phyloP scores from a whole-genome alignment of 805 yeast species.

The Wickerhamomyces alni region DNA sequence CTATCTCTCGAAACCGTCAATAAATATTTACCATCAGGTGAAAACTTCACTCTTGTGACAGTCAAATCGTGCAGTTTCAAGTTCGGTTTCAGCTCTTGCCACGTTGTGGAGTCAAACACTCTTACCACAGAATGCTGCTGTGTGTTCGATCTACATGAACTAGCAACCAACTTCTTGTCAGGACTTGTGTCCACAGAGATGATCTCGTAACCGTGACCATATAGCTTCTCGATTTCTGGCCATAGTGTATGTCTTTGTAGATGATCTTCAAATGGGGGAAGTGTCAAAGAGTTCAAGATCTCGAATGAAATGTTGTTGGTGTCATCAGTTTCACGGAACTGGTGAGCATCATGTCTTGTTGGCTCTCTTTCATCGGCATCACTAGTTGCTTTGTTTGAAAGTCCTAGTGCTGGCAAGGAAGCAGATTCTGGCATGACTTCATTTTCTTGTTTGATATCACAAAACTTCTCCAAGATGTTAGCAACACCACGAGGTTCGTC shows the following conservation, averaged over 20 bases:
- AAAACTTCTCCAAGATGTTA: conserved; percentile 46
- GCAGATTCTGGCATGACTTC: conserved; percentile 71
- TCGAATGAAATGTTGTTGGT: conserved; percentile 38
- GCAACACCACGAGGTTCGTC: conserved; percentile 82
- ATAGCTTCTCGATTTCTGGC: conserved; percentile 92
- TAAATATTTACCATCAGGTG: conserved; percentile 58
- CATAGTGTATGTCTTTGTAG: conserved; percentile 87
- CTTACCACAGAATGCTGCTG: conserved; percentile 82
- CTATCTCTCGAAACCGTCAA: conserved; percentile 88
- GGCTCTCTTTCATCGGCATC: conserved; percentile 28
- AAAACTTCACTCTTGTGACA: conserved; percentile 75
- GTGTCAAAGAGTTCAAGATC: conserved; percentile 36
- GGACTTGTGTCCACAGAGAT: conserved; percentile 70
- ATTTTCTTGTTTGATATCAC: conserved; percentile 34
- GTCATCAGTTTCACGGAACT: conserved; percentile 26
- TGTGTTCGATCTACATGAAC: conserved; percentile 87
- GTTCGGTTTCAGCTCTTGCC: conserved; percentile 54
- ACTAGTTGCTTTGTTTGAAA: conserved; percentile 82
- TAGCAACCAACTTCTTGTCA: conserved; percentile 60
- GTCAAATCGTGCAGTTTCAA: conserved; percentile 76
- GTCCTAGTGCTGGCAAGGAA: conserved; percentile 85
- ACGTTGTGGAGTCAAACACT: conserved; percentile 54
- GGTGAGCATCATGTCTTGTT: conserved; percentile 22
- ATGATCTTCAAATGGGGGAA: conserved; percentile 86
- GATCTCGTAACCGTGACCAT: conserved; percentile 97